Evolutionary conservation across 352 stramenopile species (phyloP).

Genomic region (Pythium apleroticum): DNA sequence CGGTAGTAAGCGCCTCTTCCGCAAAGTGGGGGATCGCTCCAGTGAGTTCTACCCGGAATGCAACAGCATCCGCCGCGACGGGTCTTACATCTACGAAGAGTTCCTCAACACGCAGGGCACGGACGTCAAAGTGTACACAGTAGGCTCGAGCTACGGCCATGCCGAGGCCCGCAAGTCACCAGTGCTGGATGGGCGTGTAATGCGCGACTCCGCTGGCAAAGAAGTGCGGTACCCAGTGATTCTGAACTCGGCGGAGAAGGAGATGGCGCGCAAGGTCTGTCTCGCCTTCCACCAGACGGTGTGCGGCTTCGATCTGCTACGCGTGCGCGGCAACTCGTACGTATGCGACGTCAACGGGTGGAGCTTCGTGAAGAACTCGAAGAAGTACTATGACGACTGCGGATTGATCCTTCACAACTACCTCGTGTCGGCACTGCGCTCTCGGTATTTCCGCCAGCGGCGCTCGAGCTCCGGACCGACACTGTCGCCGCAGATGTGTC

Average conservation of each 20-base stretch:
- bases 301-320: conserved; percentile 99
- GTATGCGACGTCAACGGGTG: conserved; percentile 99
- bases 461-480: conserved; percentile 49
- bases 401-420: conserved; percentile 94
- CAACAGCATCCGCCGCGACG: conserved; percentile 94
- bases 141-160: conserved; percentile 98
- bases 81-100: conserved; percentile 97
- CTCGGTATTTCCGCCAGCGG: conserved; percentile 74
- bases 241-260: conserved; percentile 97
- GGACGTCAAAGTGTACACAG: conserved; percentile 99
- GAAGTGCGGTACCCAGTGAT: conserved; percentile 99
- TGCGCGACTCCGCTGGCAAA: conserved; percentile 96
- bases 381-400: conserved; percentile 99
- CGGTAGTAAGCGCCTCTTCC: conserved; percentile 98
- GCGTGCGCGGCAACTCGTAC: conserved; percentile 91
- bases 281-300: conserved; percentile 98
- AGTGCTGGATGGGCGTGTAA: conserved; percentile 94
- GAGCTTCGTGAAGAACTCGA: conserved; percentile 98
- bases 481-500: conserved; percentile 62
- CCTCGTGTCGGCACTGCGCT: conserved; percentile 76
- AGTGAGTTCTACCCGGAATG: conserved; percentile 97
- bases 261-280: conserved; percentile 95
- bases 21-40: conserved; percentile 94
- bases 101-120: conserved; percentile 99
- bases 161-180: conserved; percentile 98